Base-by-base conservation (phyloP, 2,329 filamentous ascomycete species). In the Zelopaecilomyces penicillatus region DNA sequence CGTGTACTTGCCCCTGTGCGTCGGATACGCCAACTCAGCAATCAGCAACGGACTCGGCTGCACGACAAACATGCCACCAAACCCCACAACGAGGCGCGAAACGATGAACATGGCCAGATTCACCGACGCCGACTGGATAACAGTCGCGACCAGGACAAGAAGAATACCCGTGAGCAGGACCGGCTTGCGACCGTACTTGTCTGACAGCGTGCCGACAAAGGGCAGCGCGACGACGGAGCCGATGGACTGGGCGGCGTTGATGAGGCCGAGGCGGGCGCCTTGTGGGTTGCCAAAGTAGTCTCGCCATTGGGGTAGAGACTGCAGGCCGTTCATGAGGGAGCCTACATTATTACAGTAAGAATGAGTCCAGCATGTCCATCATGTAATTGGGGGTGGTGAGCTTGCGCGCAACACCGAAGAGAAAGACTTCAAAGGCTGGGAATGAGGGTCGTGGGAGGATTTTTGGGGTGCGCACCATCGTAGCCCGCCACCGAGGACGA, bases 61-160 rank as follows among this genome's bases (percentile, higher is more conserved):
- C 53, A 4, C 71, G 32, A 67, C 69, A 49, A 74, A 75, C 0
- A 69, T 66, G 26, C 76, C 66, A 4, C 76, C 75, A 30, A 76
- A 73, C 2, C 76, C 76, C 6, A 79, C 63, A 10, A 78, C 56
- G 44, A 75, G 70, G 44, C 75, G 67, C 27, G 72, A 67, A 5
- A 73, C 62, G 32, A 78, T 66, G 52, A 76, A 79, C 74, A 77
- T 78, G 41, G 60, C 73, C 46, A 61, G 53, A 34, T 56, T 57
- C 26, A 46, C 42, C 27, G 56, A 57, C 31, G 54, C 55, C 6
- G 57, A 57, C 41, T 66, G 63, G 0, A 67, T 29, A 62, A 58
- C 52, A 62, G 61, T 19, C 19, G 19, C 19, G 19, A 19, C 19
- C 19, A 19, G 19, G 19, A 19, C 19, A 10, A 65, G 59, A 0